A percentile compares a stretch with the other conserved stretches of the same genome.
Conservation (phyloP, 2,329 filamentous ascomycete genomes). For the Graphilbum sp. region DNA sequence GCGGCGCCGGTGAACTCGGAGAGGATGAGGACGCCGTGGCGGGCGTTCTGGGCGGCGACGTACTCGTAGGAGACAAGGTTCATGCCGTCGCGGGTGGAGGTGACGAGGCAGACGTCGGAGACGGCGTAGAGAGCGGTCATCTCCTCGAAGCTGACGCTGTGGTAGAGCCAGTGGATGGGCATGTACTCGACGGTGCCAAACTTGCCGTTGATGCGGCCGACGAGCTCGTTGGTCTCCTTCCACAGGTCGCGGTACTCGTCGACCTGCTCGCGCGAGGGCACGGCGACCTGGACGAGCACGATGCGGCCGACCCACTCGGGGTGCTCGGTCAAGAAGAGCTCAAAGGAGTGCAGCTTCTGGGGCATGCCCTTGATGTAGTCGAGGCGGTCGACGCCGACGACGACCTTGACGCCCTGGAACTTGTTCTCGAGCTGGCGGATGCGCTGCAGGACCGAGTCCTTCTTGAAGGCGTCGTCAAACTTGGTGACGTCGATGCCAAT, state of each 20-base stretch:
- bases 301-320: slow-evolving; percentile 98
- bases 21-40: slow-evolving; percentile 84
- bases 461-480: slow-evolving; percentile 76
- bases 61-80: slow-evolving; percentile 98
- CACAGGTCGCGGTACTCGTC: slow-evolving; percentile 96
- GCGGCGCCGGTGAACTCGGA: slow-evolving; percentile 95
- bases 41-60: slow-evolving; percentile 80
- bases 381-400: slow-evolving; percentile 88
- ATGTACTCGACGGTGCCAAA: slow-evolving; percentile 97
- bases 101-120: slow-evolving; percentile 83
- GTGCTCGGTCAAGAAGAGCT: slow-evolving; percentile 92
- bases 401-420: slow-evolving; percentile 90
- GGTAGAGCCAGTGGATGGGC: slow-evolving; percentile 97
- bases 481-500: slow-evolving; percentile 98
- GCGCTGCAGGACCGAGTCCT: slow-evolving; percentile 71
- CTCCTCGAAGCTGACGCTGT: slow-evolving; percentile 88
- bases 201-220: slow-evolving; percentile 91
- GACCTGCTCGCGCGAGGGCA: slow-evolving; percentile 87
- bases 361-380: slow-evolving; percentile 99
- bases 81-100: slow-evolving; percentile 96
- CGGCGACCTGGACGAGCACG: slow-evolving; percentile 87
- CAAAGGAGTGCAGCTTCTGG: slow-evolving; percentile 89
- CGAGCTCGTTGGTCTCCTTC: slow-evolving; percentile 89
- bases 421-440: slow-evolving; percentile 75
- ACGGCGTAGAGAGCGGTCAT: slow-evolving; percentile 85